Evolutionary conservation across 345 rosid genomes (phyloP).

Genomic region (Noccaea caerulescens): DNA sequence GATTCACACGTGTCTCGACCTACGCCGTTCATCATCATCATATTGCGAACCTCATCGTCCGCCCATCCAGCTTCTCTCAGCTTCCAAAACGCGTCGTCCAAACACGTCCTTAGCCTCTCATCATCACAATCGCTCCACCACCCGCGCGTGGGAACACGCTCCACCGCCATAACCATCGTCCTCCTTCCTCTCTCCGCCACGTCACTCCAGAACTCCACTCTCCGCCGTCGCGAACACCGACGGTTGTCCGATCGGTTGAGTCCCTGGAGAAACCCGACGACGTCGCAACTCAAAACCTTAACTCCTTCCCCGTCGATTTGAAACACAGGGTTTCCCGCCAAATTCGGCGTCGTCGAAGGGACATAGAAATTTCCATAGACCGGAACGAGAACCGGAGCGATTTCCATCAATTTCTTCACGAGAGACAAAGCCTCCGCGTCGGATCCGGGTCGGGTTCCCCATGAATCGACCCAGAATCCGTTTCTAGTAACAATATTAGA

Average conservation of each 20-base stretch:
- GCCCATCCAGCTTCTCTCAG: slow-evolving; percentile 84
- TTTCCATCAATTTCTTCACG: slow-evolving; percentile 35
- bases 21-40: slow-evolving; percentile 58
- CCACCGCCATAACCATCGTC: slow-evolving; percentile 44
- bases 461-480: slow-evolving; percentile 73
- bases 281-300: slow-evolving; percentile 62
- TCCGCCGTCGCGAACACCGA: slow-evolving; percentile 38
- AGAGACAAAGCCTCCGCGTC: slow-evolving; percentile 39
- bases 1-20: neutral
- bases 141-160: slow-evolving; percentile 41
- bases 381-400: slow-evolving; percentile 73
- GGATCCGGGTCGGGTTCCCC: slow-evolving; percentile 61
- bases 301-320: slow-evolving; percentile 58
- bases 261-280: slow-evolving; percentile 62
- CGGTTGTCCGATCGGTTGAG: slow-evolving; percentile 37
- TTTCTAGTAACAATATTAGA: slow-evolving; percentile 51
- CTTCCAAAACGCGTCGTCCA: slow-evolving; percentile 73
- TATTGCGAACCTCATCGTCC: slow-evolving; percentile 77
- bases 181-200: slow-evolving; percentile 66
- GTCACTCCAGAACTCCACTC: slow-evolving; percentile 77
- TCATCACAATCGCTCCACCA: slow-evolving; percentile 57
- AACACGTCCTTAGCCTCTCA: slow-evolving; percentile 45
- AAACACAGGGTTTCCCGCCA: slow-evolving; percentile 77
- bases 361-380: slow-evolving; percentile 63
- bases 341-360: slow-evolving; percentile 54